phyloP scores from a whole-genome alignment of 1,284 basidiomycete species.

The Irpex rosettiformis region DNA sequence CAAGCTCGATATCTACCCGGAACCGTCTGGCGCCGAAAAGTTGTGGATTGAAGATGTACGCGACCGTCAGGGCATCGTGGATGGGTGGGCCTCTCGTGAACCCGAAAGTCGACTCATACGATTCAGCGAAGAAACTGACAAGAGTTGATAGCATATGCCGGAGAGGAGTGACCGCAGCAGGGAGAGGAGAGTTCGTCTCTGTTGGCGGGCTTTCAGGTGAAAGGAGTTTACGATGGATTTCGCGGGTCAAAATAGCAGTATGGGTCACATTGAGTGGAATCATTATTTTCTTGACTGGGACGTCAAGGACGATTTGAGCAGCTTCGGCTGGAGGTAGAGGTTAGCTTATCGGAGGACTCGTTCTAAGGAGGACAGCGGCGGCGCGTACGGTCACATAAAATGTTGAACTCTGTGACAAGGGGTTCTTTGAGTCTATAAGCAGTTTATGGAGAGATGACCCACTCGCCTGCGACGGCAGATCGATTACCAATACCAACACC shows the following conservation, averaged over 20 bases:
- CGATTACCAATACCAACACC: constrained; percentile 79
- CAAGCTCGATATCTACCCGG: constrained; percentile 75
- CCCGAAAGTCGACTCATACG: constrained; percentile 67
- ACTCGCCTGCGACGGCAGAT: constrained; percentile 64
- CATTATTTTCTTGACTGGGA: constrained; percentile 57
- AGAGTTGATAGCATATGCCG: constrained; percentile 72
- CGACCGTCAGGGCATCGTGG: constrained; percentile 79
- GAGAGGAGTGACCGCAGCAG: constrained; percentile 49
- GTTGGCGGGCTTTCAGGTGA: constrained; percentile 26
- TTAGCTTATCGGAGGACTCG: not conserved
- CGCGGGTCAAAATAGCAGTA: constrained; percentile 65
- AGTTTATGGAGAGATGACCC: not conserved
- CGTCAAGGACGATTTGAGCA: constrained; percentile 73
- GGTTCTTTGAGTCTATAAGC: not conserved
- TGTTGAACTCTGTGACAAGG: constrained; percentile 67
- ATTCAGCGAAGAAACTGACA: constrained; percentile 65
- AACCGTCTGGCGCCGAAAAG: constrained; percentile 59
- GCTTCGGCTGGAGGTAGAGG: constrained; percentile 58
- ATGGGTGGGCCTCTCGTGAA: constrained; percentile 78
- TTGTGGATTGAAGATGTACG: constrained; percentile 62
- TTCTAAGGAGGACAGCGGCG: not conserved
- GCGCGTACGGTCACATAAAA: constrained; percentile 71
- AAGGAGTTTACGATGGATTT: constrained; percentile 51
- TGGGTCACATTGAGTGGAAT: constrained; percentile 85
- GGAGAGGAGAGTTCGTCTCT: constrained; percentile 25